These are phyloP conservation scores for Xylaria sp. DNA, from an alignment of 2,329 filamentous ascomycete genomes.

Conservation along the genomic window DNA sequence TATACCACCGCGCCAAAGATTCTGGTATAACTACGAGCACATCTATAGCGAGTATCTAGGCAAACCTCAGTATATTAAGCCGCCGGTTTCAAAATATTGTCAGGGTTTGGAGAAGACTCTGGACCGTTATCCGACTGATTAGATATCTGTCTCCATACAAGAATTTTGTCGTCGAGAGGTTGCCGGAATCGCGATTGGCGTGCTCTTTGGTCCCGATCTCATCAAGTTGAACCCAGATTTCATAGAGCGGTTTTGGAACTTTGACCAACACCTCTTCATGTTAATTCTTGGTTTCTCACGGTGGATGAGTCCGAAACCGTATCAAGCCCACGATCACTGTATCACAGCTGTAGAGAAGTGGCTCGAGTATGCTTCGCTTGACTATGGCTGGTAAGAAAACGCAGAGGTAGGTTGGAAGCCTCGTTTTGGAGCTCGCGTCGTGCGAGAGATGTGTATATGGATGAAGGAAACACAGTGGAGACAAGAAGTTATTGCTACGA, in stretches of 20 bases:
- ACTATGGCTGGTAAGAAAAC: conserved; percentile 3
- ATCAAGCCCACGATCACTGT: background rate
- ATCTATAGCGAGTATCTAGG: conserved; percentile 12
- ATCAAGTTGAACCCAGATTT: conserved; percentile 9
- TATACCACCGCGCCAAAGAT: background rate
- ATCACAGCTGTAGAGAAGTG: background rate
- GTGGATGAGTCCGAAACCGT: background rate
- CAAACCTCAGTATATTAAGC: background rate
- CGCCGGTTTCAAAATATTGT: background rate
- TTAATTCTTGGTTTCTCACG: background rate
- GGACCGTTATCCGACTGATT: too few relatives aligned
- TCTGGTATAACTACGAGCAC: conserved; percentile 18
- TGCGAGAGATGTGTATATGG: conserved; percentile 8
- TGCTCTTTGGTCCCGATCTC: background rate
- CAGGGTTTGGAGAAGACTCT: background rate
- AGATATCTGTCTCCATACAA: background rate
- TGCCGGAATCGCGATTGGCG: background rate
- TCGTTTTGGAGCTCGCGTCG: conserved; percentile 10
- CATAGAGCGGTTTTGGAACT: conserved; percentile 13
- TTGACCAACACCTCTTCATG: conserved; percentile 43
- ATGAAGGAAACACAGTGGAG: conserved; percentile 15
- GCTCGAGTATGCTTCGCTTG: background rate
- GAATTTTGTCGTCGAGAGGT: background rate
- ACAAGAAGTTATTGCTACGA: background rate
- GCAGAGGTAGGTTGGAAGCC: conserved; percentile 14